These are phyloP conservation scores for Aspergillus novofumigatus DNA, from an alignment of 2,329 filamentous ascomycete genomes.

Conservation along the genomic window DNA sequence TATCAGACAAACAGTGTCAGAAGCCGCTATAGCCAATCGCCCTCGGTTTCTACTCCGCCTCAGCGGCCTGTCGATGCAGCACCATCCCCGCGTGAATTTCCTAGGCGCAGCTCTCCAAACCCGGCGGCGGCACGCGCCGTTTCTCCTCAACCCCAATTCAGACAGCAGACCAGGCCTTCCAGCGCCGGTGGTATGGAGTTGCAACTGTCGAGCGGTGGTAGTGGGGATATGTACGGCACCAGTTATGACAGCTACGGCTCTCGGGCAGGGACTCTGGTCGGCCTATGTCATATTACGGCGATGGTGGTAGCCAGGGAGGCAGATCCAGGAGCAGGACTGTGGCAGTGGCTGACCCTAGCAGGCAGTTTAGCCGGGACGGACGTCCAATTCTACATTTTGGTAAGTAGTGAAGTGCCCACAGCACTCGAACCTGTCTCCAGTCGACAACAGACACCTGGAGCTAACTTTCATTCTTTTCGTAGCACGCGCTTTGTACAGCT, in stretches of 20 bases:
- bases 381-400: conserved; percentile 88
- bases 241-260: conserved; percentile 31
- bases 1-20: conserved; percentile 43
- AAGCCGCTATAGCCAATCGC: conserved; percentile 37
- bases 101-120: conserved; percentile 2
- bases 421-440: background rate
- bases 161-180: conserved; percentile 46
- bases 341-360: conserved; percentile 63
- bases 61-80: conserved; percentile 31
- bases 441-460: background rate
- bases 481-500: conserved; percentile 94
- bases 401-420: conserved; percentile 59
- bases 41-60: conserved; percentile 27
- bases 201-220: conserved; percentile 55
- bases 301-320: conserved; percentile 46
- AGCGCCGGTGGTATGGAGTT: conserved; percentile 60
- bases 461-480: conserved; percentile 1
- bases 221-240: conserved; percentile 52
- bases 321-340: conserved; percentile 74
- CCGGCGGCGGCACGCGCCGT: conserved; percentile 6
- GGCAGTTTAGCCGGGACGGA: conserved; percentile 80
- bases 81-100: conserved; percentile 5
- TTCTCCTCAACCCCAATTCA: conserved; percentile 48
- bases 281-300: conserved; percentile 49
- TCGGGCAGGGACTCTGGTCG: conserved; percentile 38